Conservation (phyloP, 2,329 filamentous ascomycete species). For the Exophiala sp. region DNA sequence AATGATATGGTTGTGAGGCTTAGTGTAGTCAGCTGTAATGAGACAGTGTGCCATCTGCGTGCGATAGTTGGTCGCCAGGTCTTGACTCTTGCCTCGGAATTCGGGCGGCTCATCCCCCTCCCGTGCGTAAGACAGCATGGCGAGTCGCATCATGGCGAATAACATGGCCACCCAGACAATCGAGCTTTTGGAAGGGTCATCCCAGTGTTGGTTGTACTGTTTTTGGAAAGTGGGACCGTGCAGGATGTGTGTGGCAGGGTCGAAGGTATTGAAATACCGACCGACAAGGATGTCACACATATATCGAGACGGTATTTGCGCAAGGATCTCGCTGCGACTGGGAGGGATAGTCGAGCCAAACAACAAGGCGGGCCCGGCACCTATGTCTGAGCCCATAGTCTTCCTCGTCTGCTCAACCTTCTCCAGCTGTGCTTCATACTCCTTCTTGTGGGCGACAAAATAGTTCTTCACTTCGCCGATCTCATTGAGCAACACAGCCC, state of each 20-base stretch:
- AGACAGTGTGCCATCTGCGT: slow-evolving; percentile 58
- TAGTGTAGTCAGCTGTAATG: slow-evolving; percentile 58
- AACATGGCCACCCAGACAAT: slow-evolving; percentile 58
- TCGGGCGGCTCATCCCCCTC: slow-evolving; percentile 60
- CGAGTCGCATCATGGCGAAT: slow-evolving; percentile 59
- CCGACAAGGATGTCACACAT: slow-evolving; percentile 78
- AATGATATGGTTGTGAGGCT: slow-evolving; percentile 54
- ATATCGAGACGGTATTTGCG: slow-evolving; percentile 71
- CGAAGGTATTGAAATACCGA: slow-evolving; percentile 82
- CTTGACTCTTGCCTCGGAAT: slow-evolving; percentile 51
- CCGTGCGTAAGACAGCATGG: slow-evolving; percentile 56
- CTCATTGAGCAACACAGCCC: slow-evolving; percentile 72
- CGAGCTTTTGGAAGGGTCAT: slow-evolving; percentile 51
- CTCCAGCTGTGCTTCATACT: slow-evolving; percentile 74
- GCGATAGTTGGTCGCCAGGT: slow-evolving; percentile 43
- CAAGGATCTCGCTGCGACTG: slow-evolving; percentile 69
- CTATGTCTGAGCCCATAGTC: slow-evolving; percentile 50
- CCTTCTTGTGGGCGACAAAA: slow-evolving; percentile 78
- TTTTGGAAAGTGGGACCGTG: slow-evolving; percentile 81
- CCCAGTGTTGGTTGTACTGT: slow-evolving; percentile 59
- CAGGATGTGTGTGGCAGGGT: slow-evolving; percentile 63
- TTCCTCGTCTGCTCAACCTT: slow-evolving; percentile 64
- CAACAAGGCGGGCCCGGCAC: slow-evolving; percentile 66
- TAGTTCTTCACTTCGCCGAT: slow-evolving; percentile 93
- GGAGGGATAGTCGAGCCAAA: slow-evolving; percentile 66